Percentiles rank a stretch among this genome's conserved stretches.
Evolutionary conservation across 2,329 filamentous ascomycete genomes (phyloP).

Genomic region (Neofusicoccum cordaticola): DNA sequence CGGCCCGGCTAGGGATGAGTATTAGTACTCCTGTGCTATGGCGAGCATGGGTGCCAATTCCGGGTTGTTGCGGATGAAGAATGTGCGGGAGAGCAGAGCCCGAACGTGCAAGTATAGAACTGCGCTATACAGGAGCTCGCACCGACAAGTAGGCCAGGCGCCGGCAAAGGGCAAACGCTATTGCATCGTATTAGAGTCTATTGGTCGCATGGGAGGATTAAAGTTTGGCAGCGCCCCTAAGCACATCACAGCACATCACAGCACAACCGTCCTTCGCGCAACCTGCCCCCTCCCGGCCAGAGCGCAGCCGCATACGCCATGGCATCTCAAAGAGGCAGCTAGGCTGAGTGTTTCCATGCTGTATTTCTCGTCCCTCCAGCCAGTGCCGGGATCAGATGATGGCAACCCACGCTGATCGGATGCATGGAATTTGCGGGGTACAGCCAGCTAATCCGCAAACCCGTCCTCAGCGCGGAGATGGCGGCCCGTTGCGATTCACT

Average conservation of each 20-base stretch:
- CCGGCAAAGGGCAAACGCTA: no score
- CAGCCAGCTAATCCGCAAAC: conserved; percentile 3
- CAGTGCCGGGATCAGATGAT: background rate
- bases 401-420: background rate
- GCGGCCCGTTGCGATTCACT: conserved; percentile 8
- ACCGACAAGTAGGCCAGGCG: no score
- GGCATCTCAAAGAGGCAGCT: background rate
- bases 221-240: background rate
- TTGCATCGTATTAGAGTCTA: background rate
- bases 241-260: background rate
- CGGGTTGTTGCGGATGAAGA: background rate
- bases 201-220: background rate
- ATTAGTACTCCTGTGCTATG: no score
- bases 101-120: no score
- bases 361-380: background rate
- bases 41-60: background rate
- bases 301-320: conserved; percentile 2
- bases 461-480: background rate
- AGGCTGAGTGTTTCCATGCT: background rate
- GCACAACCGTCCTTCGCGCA: background rate
- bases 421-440: conserved; percentile 4
- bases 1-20: background rate
- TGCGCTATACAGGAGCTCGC: no score
- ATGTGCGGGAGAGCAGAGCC: no score
- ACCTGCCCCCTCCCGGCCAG: background rate